Evolutionary conservation across 2,329 filamentous ascomycete species (phyloP).

Genomic region (Fusarium odoratissimum): DNA sequence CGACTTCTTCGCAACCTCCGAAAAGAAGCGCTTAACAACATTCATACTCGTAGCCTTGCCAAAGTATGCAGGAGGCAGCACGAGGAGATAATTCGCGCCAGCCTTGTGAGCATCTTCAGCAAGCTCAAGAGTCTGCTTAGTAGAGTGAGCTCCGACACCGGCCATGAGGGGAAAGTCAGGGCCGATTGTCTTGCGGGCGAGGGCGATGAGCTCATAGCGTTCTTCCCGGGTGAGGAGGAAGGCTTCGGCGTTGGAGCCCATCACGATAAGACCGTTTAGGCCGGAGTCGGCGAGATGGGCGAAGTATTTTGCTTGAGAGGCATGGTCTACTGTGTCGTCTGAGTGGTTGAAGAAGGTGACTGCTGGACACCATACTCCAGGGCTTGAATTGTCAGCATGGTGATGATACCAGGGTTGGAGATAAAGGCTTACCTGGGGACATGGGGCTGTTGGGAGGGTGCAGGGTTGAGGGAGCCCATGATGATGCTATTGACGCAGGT

Average conservation of each 20-base stretch:
- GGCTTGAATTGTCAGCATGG: background rate
- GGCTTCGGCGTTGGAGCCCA: slow-evolving; percentile 67
- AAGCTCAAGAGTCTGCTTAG: slow-evolving; percentile 70
- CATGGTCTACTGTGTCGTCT: slow-evolving; percentile 61
- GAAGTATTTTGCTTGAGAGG: slow-evolving; percentile 63
- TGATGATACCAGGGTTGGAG: background rate
- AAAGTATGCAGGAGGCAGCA: slow-evolving; percentile 74
- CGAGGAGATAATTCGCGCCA: slow-evolving; percentile 70
- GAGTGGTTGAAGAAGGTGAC: slow-evolving; percentile 65
- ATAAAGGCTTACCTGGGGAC: background rate
- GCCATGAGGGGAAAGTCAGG: slow-evolving; percentile 88
- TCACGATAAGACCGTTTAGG: slow-evolving; percentile 63
- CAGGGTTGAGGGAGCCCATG: slow-evolving; percentile 32
- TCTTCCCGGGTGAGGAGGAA: slow-evolving; percentile 70
- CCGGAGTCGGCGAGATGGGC: slow-evolving; percentile 62
- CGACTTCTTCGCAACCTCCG: slow-evolving; percentile 63
- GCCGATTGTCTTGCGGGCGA: slow-evolving; percentile 80
- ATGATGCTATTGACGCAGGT: background rate
- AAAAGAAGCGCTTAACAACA: slow-evolving; percentile 70
- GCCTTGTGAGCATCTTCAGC: slow-evolving; percentile 68
- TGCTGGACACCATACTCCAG: slow-evolving; percentile 61
- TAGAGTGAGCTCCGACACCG: slow-evolving; percentile 73
- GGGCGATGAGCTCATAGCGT: slow-evolving; percentile 64
- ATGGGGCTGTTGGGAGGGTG: slow-evolving; percentile 12
- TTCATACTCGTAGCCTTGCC: slow-evolving; percentile 68